Base-by-base conservation (phyloP, 2,329 filamentous ascomycete genomes). In the Penicillium occitanis region DNA sequence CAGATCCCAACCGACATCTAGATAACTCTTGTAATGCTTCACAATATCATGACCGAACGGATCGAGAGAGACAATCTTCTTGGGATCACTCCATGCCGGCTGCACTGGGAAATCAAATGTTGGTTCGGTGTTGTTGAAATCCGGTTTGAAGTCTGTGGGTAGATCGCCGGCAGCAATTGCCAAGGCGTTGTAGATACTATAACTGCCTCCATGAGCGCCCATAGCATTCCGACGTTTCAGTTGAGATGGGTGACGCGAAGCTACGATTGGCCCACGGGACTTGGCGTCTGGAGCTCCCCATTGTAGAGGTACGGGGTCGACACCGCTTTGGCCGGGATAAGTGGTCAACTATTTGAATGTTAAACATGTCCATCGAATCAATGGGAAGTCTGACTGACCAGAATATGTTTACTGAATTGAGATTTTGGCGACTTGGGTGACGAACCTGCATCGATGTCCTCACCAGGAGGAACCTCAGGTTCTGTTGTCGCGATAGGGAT, bases 1-100 rank as follows among this genome's bases (percentile, higher is more conserved):
- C 69, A 96, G 91, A 75, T 97, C 92, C 75, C 75, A 77, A 17
- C 77, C 79, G 42, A 96, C 86, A 71, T 92, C 87, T 53, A 97
- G 88, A 61, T 90, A 88, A 59, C 91, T 84, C 72, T 95, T 93
- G 55, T 87, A 85, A 68, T 94, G 88, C 69, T 90, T 91, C 81
- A 90, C 96, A 48, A 96, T 80, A 67, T 97, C 82, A 80, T 98
- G 95, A 6, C 95, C 94, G 77, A 90, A 91, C 0, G 94, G 94
- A 75, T 98, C 95, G 92, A 99, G 97, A 19, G 94, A 92, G 14
- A 98, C 94, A 69, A 99, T 98, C 83, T 97, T 98, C 78, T 92
- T 92, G 73, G 86, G 87, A 75, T 96, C 91, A 30, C 86, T 87
- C 94, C 94, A 99, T 79, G 95, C 88, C 7, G 91, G 89, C 72